Conservation (phyloP, 352 stramenopile species). For the Phytophthora uliginosa region DNA sequence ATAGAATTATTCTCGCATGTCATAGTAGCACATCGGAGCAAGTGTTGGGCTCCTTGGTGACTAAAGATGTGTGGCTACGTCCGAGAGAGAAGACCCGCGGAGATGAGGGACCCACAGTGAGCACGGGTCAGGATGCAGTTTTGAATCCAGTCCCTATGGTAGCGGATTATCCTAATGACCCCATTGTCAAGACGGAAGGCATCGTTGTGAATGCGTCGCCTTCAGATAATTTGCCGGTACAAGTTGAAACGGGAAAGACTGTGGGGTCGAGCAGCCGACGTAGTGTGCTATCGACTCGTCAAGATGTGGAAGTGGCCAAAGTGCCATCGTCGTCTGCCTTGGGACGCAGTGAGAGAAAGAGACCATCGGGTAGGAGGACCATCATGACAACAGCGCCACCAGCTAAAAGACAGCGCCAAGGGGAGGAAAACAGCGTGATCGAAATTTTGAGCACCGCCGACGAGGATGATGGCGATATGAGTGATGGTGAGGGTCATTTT, state of each 20-base stretch:
- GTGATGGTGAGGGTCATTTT: constrained; percentile 3
- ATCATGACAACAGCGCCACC: not conserved
- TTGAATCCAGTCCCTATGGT: not conserved
- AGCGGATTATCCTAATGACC: not conserved
- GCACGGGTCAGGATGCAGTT: not conserved
- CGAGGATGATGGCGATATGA: constrained; percentile 7
- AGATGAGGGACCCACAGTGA: not conserved
- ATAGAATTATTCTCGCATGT: not conserved
- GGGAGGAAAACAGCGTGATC: not conserved
- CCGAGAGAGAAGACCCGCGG: not conserved
- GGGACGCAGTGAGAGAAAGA: not conserved
- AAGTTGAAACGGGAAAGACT: constrained; percentile 1
- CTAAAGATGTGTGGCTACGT: constrained; percentile 63
- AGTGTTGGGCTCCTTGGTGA: constrained; percentile 45
- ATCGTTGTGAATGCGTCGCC: not conserved
- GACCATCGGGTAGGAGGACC: not conserved
- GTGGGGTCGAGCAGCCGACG: not conserved
- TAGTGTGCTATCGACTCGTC: not conserved
- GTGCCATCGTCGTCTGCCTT: not conserved
- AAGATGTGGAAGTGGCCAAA: not conserved
- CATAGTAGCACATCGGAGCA: constrained; percentile 18
- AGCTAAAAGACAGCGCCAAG: constrained; percentile 5
- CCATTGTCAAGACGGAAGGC: constrained; percentile 19
- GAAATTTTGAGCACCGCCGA: constrained; percentile 27
- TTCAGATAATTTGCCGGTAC: not conserved